These are phyloP conservation scores for Bidens hawaiensis DNA, from an alignment of 140 eudicot genomes.

Conservation along the genomic window DNA sequence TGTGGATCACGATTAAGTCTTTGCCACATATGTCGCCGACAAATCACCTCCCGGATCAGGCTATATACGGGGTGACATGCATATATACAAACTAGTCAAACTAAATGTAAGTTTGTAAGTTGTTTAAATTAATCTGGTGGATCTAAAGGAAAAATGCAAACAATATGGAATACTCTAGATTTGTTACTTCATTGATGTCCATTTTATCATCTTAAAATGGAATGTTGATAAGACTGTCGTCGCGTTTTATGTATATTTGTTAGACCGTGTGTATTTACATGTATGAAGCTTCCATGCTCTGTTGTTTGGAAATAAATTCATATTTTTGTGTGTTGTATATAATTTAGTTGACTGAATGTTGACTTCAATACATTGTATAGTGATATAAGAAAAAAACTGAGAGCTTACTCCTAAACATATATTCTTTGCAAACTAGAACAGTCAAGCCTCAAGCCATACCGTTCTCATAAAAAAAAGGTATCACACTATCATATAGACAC, in stretches of 20 bases:
- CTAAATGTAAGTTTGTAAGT: constrained; percentile 13
- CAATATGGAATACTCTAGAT: constrained; percentile 2
- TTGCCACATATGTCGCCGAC: constrained; percentile 70
- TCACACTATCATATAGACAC: too few species aligned
- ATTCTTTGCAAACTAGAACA: too few species aligned
- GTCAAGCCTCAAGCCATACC: too few species aligned
- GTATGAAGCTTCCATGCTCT: not conserved
- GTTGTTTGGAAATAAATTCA: not conserved
- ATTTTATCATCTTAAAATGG: not conserved
- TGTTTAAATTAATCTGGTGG: not conserved
- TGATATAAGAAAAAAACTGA: not conserved
- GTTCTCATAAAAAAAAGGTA: too few species aligned
- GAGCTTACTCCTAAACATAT: not conserved
- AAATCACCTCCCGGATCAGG: constrained; percentile 63
- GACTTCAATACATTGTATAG: not conserved
- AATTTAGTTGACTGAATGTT: not conserved
- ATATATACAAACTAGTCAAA: not conserved
- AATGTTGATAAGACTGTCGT: not conserved
- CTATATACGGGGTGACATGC: constrained; percentile 41
- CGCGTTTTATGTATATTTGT: not conserved
- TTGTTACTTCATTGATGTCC: not conserved
- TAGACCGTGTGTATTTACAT: not conserved
- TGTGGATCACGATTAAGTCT: constrained; percentile 54
- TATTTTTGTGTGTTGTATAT: not conserved
- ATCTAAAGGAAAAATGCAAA: constrained; percentile 1